Evolutionary conservation across 2,329 filamentous ascomycete species (phyloP).

Genomic region (Corynespora cassiicola): DNA sequence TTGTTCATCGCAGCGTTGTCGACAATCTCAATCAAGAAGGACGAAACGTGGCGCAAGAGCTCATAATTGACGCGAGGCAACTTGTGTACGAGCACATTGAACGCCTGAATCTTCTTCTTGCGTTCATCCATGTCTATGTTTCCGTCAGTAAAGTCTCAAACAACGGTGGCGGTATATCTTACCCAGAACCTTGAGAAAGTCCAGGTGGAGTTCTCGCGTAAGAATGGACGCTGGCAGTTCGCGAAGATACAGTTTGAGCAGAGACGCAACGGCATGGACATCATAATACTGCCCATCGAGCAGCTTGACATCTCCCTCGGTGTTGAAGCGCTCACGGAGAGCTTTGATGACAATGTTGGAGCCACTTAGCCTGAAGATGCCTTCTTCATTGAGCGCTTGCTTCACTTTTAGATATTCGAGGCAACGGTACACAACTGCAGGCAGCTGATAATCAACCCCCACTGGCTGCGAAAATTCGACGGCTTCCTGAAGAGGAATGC

Average conservation of each 20-base stretch:
- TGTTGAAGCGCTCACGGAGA: slow-evolving; percentile 91
- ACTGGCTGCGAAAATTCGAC: slow-evolving; percentile 79
- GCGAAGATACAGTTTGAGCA: slow-evolving; percentile 91
- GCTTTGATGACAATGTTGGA: slow-evolving; percentile 93
- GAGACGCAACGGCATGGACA: slow-evolving; percentile 91
- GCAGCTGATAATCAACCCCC: slow-evolving; percentile 77
- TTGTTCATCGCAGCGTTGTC: slow-evolving; percentile 91
- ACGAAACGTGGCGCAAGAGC: slow-evolving; percentile 82
- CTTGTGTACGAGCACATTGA: slow-evolving; percentile 79
- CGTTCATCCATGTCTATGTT: slow-evolving; percentile 72
- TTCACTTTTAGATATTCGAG: slow-evolving; percentile 90
- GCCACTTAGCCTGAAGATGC: slow-evolving; percentile 96
- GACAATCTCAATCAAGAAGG: slow-evolving; percentile 90
- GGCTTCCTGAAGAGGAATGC: slow-evolving; percentile 82
- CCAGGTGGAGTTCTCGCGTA: slow-evolving; percentile 86
- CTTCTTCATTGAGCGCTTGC: slow-evolving; percentile 84
- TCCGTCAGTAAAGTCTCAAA: slow-evolving; percentile 23
- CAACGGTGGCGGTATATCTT: slow-evolving; percentile 27
- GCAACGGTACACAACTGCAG: slow-evolving; percentile 92
- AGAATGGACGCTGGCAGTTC: slow-evolving; percentile 91
- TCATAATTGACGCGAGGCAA: slow-evolving; percentile 82
- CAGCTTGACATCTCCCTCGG: slow-evolving; percentile 88
- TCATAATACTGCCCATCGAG: slow-evolving; percentile 89
- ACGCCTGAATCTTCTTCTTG: slow-evolving; percentile 75
- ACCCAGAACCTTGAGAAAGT: slow-evolving; percentile 82